A percentile compares a stretch with the other conserved stretches of the same genome.
These are phyloP conservation scores for Blastobotrys raffinosifermentans DNA, from an alignment of 1,139 yeast species.

Conservation along the genomic window DNA sequence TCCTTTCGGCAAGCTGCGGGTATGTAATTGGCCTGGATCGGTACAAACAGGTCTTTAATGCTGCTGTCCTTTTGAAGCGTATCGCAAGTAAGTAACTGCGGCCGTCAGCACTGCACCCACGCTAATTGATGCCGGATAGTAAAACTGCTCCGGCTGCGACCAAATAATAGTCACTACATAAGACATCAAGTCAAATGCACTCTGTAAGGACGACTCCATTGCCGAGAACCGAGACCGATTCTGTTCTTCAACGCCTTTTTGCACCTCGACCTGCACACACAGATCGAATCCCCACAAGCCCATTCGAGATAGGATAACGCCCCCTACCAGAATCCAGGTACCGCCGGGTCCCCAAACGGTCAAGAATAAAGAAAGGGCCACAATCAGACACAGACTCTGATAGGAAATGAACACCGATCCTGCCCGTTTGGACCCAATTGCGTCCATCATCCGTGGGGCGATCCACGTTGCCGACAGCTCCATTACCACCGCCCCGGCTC, in stretches of 20 bases:
- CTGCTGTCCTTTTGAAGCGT: too few relatives aligned
- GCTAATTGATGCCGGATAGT: conserved; percentile 28
- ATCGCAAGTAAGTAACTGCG: conserved; percentile 19
- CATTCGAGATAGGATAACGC: conserved; percentile 33
- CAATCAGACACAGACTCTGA: conserved; percentile 20
- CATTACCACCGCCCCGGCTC: conserved; percentile 27
- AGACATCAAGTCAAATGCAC: conserved; percentile 30
- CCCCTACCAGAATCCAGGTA: conserved; percentile 19
- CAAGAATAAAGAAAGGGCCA: conserved; percentile 10
- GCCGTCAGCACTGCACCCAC: conserved; percentile 22
- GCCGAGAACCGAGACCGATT: conserved; percentile 33
- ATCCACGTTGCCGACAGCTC: conserved; percentile 31
- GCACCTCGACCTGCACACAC: conserved; percentile 32
- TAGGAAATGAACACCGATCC: conserved; percentile 29
- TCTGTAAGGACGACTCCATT: conserved; percentile 34
- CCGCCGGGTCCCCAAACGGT: conserved; percentile 8
- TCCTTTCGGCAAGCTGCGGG: too few relatives aligned
- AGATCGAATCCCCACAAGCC: conserved; percentile 40
- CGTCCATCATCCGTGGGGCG: conserved; percentile 25
- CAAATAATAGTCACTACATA: conserved; percentile 32
- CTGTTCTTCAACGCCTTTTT: conserved; percentile 28
- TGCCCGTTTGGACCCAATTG: conserved; percentile 28
- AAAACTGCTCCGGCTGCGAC: conserved; percentile 29
- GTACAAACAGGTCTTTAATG: too few relatives aligned
- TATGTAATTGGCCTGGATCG: too few relatives aligned